Base-by-base conservation (phyloP, 2,329 filamentous ascomycete genomes). In the Fusarium buxicola region DNA sequence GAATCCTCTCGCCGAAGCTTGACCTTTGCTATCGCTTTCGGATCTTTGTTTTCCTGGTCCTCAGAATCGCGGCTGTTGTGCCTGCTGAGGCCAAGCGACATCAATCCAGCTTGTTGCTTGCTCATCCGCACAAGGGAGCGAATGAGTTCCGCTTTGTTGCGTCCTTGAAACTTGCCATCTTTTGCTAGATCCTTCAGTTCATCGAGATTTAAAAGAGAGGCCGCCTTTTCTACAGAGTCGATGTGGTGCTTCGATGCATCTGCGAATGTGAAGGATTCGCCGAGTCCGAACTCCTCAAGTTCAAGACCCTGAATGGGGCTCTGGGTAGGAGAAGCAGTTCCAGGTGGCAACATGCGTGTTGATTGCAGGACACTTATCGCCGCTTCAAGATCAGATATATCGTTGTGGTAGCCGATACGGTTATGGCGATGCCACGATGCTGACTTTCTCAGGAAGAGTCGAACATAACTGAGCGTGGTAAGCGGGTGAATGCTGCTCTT, bases 371-470 rank as follows among this genome's bases (percentile, higher is more conserved):
- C 83, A 11, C 79, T 75, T 4, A 93, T 87, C 2, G 92, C 90
- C 12, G 77, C 73, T 12, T 87, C 81, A 34, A 94, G 81, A 73
- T 97, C 86, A 39, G 89, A 84, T 59, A 99, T 90, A 73, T 98
- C 94, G 63, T 87, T 86, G 70, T 94, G 86, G 70, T 97, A 97
- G 2, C 87, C 87, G 24, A 99, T 78, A 18, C 88, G 86, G 69
- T 85, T 87, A 62, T 92, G 85, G 9, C 95, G 89, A 79, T 97
- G 93, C 95, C 95, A 99, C 2, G 89, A 88, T 18, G 91, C 91
- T 2, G 92, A 92, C 75, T 99, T 99, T 41, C 95, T 88, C 4
- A 99, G 81, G 72, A 99, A 99, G 2, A 99, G 80, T 18, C 95
- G 88, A 12, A 98, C 94, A 77, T 97, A 96, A 73, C 92, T 94